Base-by-base conservation (phyloP, 2,329 filamentous ascomycete species). In the Achaetomium macrosporum region DNA sequence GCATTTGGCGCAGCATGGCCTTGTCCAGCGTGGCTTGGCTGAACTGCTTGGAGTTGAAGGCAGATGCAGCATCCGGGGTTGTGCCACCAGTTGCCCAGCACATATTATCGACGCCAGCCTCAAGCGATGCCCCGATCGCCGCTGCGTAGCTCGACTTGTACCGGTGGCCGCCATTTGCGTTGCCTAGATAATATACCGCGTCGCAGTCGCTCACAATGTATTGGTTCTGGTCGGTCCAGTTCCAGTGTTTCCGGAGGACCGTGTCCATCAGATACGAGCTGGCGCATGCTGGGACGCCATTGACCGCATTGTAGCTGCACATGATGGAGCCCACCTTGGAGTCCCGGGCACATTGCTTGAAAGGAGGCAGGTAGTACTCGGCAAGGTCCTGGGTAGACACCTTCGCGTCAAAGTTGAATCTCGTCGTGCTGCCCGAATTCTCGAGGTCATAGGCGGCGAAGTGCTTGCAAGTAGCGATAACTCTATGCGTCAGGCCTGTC, bases 321-420 rank as follows among this genome's bases (percentile, higher is more conserved):
- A 83, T 83, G 57, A 83, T 72, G 37, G 81, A 83, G 8, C 74
- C 72, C 2, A 78, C 77, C 44, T 74, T 72, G 5, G 76, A 74
- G 62, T 83, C 79, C 5, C 77, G 73, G 43, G 76, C 79, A 65
- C 84, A 86, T 62, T 75, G 74, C 61, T 84, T 72, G 68, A 88
- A 88, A 0, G 82, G 76, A 0, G 80, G 81, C 42, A 85, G 73
- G 62, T 85, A 87, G 66, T 86, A 88, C 61, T 87, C 84, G 0
- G 77, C 75, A 11, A 88, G 68, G 51, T 88, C 84, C 60, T 86
- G 83, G 49, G 73, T 50, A 36, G 65, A 54, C 15, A 52, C 50
- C 60, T 13, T 63, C 63, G 37, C 25, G 25, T 66, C 53, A 53
- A 64, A 65, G 39, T 64, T 49, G 52, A 63, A 61, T 15, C 64